Conservation (phyloP, 345 rosid genomes). For the Syzygium aqueum region DNA sequence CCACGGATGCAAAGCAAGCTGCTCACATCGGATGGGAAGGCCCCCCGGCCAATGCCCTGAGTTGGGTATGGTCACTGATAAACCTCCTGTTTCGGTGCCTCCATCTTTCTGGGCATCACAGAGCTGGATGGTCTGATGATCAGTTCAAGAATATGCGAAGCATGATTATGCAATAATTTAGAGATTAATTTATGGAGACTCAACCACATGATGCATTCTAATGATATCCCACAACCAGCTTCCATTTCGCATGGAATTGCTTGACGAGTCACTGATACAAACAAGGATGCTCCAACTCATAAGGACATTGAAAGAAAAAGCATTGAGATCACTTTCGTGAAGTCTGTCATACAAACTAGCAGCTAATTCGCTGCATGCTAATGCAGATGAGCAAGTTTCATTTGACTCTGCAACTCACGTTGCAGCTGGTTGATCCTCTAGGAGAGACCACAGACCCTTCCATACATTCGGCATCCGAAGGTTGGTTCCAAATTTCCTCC, state of each 20-base stretch:
- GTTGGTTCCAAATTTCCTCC: not conserved
- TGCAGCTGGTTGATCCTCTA: not conserved
- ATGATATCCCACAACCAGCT: not conserved
- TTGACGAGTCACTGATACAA: not conserved
- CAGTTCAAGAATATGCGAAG: not conserved
- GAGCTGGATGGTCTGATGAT: not conserved
- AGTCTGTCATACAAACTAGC: not conserved
- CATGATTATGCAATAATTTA: not conserved
- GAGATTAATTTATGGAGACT: not conserved
- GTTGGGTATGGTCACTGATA: slow-evolving; percentile 37
- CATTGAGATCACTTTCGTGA: not conserved
- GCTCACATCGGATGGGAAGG: slow-evolving; percentile 75
- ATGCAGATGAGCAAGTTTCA: slow-evolving; percentile 16
- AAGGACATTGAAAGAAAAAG: not conserved
- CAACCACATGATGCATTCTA: not conserved
- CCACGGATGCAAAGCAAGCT: slow-evolving; percentile 81
- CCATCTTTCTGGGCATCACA: not conserved
- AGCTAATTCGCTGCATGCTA: not conserved
- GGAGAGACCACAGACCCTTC: not conserved
- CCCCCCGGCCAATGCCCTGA: slow-evolving; percentile 35
- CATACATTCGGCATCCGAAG: not conserved
- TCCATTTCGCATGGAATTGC: not conserved
- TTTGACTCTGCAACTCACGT: not conserved
- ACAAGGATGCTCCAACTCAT: not conserved
- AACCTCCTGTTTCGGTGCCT: not conserved